These are phyloP conservation scores for Fraxinus angustifolia DNA, from an alignment of 305 asterid genomes.

Conservation along the genomic window DNA sequence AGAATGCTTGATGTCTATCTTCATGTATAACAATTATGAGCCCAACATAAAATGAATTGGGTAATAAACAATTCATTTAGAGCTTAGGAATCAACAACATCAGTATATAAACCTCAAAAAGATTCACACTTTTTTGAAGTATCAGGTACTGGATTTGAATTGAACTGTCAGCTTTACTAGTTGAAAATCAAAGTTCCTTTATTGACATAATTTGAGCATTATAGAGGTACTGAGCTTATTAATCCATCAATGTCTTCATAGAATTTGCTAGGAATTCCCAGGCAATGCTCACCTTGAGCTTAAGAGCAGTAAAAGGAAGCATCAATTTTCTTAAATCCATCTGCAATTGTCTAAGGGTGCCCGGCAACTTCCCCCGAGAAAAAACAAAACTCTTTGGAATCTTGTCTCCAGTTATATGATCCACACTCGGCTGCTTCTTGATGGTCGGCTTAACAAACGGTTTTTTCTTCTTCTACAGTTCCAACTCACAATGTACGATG, in stretches of 20 bases:
- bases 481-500: background rate
- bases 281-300: slow-evolving; percentile 59
- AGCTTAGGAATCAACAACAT: background rate
- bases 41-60: background rate
- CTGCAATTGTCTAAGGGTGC: slow-evolving; percentile 68
- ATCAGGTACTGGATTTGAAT: background rate
- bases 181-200: background rate
- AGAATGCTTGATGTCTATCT: background rate
- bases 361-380: slow-evolving; percentile 75
- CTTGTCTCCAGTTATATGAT: slow-evolving; percentile 86
- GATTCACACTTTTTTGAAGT: background rate
- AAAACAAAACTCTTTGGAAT: slow-evolving; percentile 84
- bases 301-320: slow-evolving; percentile 92
- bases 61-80: background rate
- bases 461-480: slow-evolving; percentile 51
- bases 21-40: background rate
- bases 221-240: background rate
- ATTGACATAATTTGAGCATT: background rate
- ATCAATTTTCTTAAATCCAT: slow-evolving; percentile 83
- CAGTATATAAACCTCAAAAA: background rate
- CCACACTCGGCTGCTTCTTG: slow-evolving; percentile 58
- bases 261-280: background rate
- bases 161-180: background rate
- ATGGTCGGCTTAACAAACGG: slow-evolving; percentile 51
- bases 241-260: background rate